Base-by-base conservation (phyloP, 257 asterid species). In the Primulina eburnea region DNA sequence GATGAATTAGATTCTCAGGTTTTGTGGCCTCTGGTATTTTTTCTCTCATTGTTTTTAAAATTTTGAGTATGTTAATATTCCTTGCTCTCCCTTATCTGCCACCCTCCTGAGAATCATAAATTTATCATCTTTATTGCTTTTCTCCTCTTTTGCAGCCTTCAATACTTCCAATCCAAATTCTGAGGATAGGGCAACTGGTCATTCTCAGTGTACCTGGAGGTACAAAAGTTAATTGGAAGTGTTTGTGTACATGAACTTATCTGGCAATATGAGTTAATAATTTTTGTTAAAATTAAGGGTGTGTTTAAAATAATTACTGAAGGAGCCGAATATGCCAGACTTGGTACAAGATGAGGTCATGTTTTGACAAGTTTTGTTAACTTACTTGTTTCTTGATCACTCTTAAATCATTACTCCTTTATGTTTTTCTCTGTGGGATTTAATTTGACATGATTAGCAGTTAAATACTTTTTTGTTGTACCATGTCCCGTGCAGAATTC, bases 151-250 rank as follows among this genome's bases (percentile, higher is more conserved):
- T 78, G 81, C 90, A 94, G 99, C 99, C 99, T 73, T 82, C 95
- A 17, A 76, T 94, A 75, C 97, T 94, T 86, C 99, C 99, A 16
- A 69, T 94, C 80, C 99, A 94, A 87, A 88, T 89, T 71, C 76
- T 94, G 81, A 85, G 92, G 86, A 88, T 94, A 68, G 99, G 99
- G 65, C 96, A 94, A 80, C 82, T 94, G 83, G 95, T 83, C 70
- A 85, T 89, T 82, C 95, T 92, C 72, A 82, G 85, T 68, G 97
- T 88, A 57, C 98, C 96, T 78, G 99, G 99, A 86, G 98, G 97
- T 90, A 86, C 57, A 69, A 35, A 53, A 11, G 6, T 43, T 43
- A 43, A 12, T 43, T 43, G 55, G 6, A 43, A 12, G 18, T 43
- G 55, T 43, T 43, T 43, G 18, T 43, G 55, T 12, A 43, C 6